These are phyloP conservation scores for Eucalyptus brandiana DNA, from an alignment of 345 rosid species.

Conservation along the genomic window DNA sequence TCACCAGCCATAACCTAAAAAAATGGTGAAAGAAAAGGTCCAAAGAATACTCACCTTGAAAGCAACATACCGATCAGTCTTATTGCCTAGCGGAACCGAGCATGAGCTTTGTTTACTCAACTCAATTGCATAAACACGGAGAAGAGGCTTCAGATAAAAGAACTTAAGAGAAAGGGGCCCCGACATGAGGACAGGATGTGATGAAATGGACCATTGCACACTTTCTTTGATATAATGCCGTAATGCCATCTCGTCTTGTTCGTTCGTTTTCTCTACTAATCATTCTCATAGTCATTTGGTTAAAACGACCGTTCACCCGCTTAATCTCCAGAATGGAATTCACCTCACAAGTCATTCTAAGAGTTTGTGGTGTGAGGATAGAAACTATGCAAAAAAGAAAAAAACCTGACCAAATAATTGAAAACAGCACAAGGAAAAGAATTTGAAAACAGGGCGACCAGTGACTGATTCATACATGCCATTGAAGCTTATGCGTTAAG, in stretches of 20 bases:
- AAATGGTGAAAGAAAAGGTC: neutral
- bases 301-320: neutral
- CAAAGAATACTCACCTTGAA: conserved; percentile 20
- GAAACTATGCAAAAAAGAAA: neutral
- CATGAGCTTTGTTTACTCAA: conserved; percentile 33
- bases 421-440: no score
- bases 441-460: neutral
- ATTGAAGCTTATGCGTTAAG: neutral
- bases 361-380: neutral
- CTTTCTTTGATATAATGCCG: neutral
- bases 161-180: neutral
- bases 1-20: neutral
- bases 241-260: neutral
- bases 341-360: neutral
- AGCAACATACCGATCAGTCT: conserved; percentile 37
- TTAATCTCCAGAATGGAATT: neutral
- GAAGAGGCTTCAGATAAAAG: neutral
- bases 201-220: neutral
- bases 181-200: no score
- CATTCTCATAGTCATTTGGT: neutral
- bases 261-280: neutral
- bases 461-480: neutral
- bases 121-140: conserved; percentile 14
- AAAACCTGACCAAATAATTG: neutral
- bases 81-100: conserved; percentile 15